Percentiles rank a stretch among this genome's conserved stretches.
These are phyloP conservation scores for Salmacisia buchloeana DNA, from an alignment of 1,284 basidiomycete species.

Conservation along the genomic window DNA sequence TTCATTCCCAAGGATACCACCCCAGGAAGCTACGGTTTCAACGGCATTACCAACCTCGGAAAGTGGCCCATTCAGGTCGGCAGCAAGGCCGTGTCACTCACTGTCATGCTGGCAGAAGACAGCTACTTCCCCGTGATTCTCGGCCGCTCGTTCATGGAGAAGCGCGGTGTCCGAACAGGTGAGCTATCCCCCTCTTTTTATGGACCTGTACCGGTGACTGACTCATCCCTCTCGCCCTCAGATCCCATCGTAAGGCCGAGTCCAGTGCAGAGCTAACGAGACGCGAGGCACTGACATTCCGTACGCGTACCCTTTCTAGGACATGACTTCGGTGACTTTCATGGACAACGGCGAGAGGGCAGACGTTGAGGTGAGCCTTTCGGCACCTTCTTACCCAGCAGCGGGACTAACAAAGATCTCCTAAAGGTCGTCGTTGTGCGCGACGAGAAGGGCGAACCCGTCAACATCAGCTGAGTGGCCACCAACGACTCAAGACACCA, in stretches of 20 bases:
- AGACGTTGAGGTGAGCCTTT: conserved; percentile 38
- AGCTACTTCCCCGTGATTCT: conserved; percentile 94
- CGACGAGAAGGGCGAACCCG: conserved; percentile 48
- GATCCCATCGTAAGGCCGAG: conserved; percentile 56
- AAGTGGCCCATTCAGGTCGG: conserved; percentile 55
- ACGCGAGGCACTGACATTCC: background rate
- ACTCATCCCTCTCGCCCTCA: conserved; percentile 24
- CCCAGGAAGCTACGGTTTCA: conserved; percentile 66
- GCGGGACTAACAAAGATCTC: background rate
- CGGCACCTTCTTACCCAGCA: background rate
- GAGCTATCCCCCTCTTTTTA: conserved; percentile 28
- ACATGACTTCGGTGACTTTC: conserved; percentile 80
- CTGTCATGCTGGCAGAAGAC: conserved; percentile 73
- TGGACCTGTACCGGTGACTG: background rate
- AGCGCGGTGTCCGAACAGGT: conserved; percentile 65
- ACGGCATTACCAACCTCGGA: conserved; percentile 60
- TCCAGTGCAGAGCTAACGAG: background rate
- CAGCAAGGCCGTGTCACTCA: conserved; percentile 54
- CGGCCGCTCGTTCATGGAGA: conserved; percentile 88
- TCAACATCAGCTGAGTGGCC: conserved; percentile 44
- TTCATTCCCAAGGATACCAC: conserved; percentile 79
- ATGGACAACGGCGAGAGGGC: conserved; percentile 83
- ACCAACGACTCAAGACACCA: too few species aligned
- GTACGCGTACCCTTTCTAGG: conserved; percentile 43
- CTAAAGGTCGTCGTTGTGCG: conserved; percentile 43